Evolutionary conservation across 306 rosid species (phyloP), one percentile per base, ranked within the genome.

Genomic region (Morella rubra): DNA sequence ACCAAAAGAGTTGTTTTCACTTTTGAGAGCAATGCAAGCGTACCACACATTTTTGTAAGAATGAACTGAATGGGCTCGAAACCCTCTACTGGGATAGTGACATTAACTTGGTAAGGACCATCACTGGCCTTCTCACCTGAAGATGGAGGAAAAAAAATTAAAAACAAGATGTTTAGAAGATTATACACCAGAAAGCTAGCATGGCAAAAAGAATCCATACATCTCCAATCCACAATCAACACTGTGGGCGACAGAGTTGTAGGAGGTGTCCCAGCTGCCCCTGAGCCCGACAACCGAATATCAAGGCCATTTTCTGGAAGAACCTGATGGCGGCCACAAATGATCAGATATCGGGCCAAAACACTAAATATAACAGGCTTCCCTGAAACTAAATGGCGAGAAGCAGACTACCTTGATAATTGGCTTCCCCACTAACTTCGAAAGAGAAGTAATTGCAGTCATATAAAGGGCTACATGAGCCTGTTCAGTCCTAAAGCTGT

Each of bases 231-330:
- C 51, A 95, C 77, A 79, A 80, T 85, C 85, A 92, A 74, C 88
- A 88, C 71, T 37, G 97, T 74, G 49, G 99, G 97, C 53, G 99
- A 90, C 90, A 95, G 82, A 82, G 99, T 90, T 62, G 99, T 90
- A 18, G 99, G 97, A 79, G 90, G 90, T 20, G 61, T 88, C 84
- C 91, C 96, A 80, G 77, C 65, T 75, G 88, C 82, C 56, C 89
- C 96, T n/a, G 97, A 89, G 76, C 97, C 99, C 58, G 90, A 92
- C 72, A 95, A 64, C 41, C 45, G 77, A 77, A 92, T 76, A 66
- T 86, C 91, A 74, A 92, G 82, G 78, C 96, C 99, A 54, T 74
- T 79, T 74, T 85, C 79, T 82, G 99, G 99, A 55, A 78, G 58
- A 72, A 88, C 88, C 97, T 95, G 83, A 81, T 72, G 54, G 68